Percentiles rank a stretch among this genome's conserved stretches.
phyloP scores from a whole-genome alignment of 2,329 filamentous ascomycete species.

The Exophiala mesophila region DNA sequence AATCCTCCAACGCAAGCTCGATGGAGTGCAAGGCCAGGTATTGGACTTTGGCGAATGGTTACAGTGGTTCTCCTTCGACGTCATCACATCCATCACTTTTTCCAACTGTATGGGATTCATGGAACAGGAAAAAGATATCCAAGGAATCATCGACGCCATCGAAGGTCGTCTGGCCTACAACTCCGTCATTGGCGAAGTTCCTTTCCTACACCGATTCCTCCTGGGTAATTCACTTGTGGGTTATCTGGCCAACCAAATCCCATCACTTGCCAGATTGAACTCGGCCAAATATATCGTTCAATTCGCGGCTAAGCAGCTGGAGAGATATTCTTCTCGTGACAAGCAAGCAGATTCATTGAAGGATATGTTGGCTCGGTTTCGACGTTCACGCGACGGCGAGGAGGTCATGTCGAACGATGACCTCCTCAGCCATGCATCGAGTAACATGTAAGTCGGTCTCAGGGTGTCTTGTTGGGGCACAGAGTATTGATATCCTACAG shows the following conservation, averaged over 20 bases:
- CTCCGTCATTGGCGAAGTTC: conserved; percentile 19
- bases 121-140: conserved; percentile 32
- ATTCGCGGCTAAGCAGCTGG: conserved; percentile 18
- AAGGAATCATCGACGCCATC: conserved; percentile 31
- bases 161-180: conserved; percentile 18
- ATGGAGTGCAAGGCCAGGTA: conserved; percentile 9
- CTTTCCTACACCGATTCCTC: conserved; percentile 13
- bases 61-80: conserved; percentile 35
- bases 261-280: conserved; percentile 16
- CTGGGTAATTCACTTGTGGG: conserved; percentile 12
- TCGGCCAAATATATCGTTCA: conserved; percentile 16
- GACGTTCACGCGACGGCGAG: conserved; percentile 14
- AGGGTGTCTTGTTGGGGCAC: background rate
- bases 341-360: conserved; percentile 9
- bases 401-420: conserved; percentile 19
- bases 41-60: conserved; percentile 33
- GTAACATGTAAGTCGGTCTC: conserved; percentile 15
- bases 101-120: conserved; percentile 33
- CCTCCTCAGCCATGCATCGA: conserved; percentile 16
- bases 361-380: conserved; percentile 19
- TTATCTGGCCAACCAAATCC: conserved; percentile 10
- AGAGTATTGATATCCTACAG: conserved; percentile 3
- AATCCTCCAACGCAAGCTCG: conserved; percentile 17
- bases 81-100: conserved; percentile 35
- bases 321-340: conserved; percentile 10